A percentile compares a stretch with the other conserved stretches of the same genome.
Conservation (phyloP, 2,329 filamentous ascomycete species). For the Diplodia scrobiculata region DNA sequence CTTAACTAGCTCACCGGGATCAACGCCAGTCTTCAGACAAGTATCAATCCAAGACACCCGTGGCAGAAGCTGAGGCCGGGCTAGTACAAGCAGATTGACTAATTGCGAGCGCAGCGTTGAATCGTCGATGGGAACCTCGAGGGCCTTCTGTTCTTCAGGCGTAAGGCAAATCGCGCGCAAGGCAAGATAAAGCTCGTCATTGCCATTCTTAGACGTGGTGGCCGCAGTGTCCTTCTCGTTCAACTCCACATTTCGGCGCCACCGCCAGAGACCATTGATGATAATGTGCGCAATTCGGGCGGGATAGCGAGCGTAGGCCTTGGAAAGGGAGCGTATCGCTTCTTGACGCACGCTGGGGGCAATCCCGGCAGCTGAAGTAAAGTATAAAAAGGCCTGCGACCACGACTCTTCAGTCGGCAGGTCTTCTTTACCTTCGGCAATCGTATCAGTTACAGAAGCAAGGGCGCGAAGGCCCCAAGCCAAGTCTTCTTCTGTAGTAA, state of each 20-base stretch:
- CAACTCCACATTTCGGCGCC: constrained; percentile 67
- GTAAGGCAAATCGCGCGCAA: constrained; percentile 65
- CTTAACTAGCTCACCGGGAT: constrained; percentile 76
- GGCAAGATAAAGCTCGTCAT: constrained; percentile 63
- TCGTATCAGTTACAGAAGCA: constrained; percentile 58
- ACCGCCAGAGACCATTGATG: constrained; percentile 75
- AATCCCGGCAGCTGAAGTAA: constrained; percentile 65
- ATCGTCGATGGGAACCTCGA: constrained; percentile 50
- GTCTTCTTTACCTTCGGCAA: constrained; percentile 53
- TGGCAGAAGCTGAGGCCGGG: constrained; percentile 75
- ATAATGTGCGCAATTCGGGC: constrained; percentile 63
- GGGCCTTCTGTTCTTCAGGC: constrained; percentile 53
- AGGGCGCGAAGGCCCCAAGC: constrained; percentile 75
- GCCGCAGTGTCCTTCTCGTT: constrained; percentile 79
- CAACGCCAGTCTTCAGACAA: constrained; percentile 75
- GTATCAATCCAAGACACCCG: constrained; percentile 84
- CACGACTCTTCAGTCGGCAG: constrained; percentile 65
- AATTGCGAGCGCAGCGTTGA: constrained; percentile 68
- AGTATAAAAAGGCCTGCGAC: constrained; percentile 82
- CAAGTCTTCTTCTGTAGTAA: constrained; percentile 73
- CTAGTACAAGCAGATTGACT: constrained; percentile 74
- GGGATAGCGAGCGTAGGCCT: constrained; percentile 64
- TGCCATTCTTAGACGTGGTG: constrained; percentile 64
- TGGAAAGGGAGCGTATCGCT: constrained; percentile 63
- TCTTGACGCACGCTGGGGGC: constrained; percentile 65